A percentile compares a stretch with the other conserved stretches of the same genome.
These are phyloP conservation scores for Aurinia saxatilis DNA, from an alignment of 345 rosid species.

Conservation along the genomic window DNA sequence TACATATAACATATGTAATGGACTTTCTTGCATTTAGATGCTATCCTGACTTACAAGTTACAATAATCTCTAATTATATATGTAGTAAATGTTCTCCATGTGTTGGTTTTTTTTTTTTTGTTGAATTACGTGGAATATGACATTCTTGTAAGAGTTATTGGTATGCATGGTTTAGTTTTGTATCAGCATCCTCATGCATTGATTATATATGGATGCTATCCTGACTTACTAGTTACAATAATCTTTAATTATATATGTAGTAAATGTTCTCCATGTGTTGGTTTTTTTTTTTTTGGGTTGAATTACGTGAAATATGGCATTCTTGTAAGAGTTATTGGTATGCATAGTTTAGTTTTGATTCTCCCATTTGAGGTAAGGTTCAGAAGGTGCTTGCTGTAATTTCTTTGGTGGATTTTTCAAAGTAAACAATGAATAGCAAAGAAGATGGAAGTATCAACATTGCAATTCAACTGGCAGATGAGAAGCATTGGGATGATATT, in stretches of 20 bases:
- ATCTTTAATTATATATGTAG: background rate
- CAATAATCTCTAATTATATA: background rate
- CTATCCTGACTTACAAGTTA: background rate
- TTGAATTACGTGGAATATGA: background rate
- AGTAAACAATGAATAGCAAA: conserved; percentile 88
- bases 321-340: background rate
- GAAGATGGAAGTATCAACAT: conserved; percentile 82
- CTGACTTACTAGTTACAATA: background rate
- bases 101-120: background rate
- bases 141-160: background rate
- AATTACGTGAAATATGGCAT: background rate
- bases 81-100: background rate
- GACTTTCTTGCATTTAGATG: no score
- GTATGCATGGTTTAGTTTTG: background rate
- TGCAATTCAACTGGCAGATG: conserved; percentile 92
- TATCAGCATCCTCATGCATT: background rate
- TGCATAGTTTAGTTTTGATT: conserved; percentile 8
- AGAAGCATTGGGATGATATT: conserved; percentile 94
- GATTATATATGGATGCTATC: background rate
- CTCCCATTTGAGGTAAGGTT: conserved; percentile 69
- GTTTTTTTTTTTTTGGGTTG: background rate
- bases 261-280: background rate
- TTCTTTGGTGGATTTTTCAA: conserved; percentile 91
- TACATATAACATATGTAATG: no score
- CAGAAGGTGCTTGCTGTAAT: conserved; percentile 99